Base-by-base conservation (phyloP, 163 green algal genomes). In the Botryococcus braunii region DNA sequence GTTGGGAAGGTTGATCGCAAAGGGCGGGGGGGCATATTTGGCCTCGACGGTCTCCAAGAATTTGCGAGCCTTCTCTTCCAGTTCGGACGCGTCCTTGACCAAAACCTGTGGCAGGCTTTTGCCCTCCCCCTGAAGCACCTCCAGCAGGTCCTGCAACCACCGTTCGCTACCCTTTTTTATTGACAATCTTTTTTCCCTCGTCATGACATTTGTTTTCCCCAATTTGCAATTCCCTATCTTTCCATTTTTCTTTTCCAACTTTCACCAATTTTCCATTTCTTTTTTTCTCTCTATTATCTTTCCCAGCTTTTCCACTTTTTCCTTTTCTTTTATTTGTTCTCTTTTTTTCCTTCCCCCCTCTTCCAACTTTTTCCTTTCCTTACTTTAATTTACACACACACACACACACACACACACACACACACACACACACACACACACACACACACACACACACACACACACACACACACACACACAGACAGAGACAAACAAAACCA, bases 1-100 rank as follows among this genome's bases (percentile, higher is more conserved):
- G n/a, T n/a, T n/a, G n/a, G n/a, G n/a, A n/a, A n/a, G n/a, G n/a
- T n/a, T n/a, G n/a, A n/a, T n/a, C n/a, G n/a, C n/a, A n/a, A n/a
- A n/a, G n/a, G n/a, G n/a, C n/a, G n/a, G n/a, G n/a, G n/a, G n/a
- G n/a, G n/a, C n/a, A n/a, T 74, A 74, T 56, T 69, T 56, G 37
- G 60, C 52, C 68, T 78, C 72, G 36, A 78, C 62, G 5, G 56
- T 56, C 29, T 69, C 43, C 55, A 78, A 31, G 38, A 67, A 78
- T 13, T 59, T 63, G 41, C 69, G 48, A 17, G 68, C 68, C 5
- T 73, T 48, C 35, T 35, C 23, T n/a, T 62, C 52, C 4, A 62
- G n/a, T 13, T 37, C 32, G 34, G 48, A 25, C 64, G 48, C 31
- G 29, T 66, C 66, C 29, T 31, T 61, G 49, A 47, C 2, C 5